Conservation (phyloP, 177 flowering plant genomes). For the Vitis hybrid region DNA sequence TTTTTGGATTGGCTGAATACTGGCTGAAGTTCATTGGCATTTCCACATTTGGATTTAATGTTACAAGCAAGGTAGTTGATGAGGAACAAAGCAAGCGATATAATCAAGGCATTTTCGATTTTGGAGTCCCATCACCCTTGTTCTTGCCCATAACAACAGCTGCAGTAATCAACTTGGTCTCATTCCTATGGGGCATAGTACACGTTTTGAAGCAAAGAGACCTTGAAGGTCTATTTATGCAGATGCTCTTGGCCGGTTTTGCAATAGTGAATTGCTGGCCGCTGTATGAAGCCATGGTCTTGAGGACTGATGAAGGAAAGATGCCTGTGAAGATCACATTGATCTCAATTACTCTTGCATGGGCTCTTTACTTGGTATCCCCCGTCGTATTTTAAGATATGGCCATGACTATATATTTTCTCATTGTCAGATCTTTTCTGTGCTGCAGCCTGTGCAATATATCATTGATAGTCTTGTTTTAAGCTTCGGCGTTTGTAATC, state of each 20-base stretch:
- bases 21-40: no score
- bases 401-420: no score
- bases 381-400: neutral
- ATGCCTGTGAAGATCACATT: constrained; percentile 16
- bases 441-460: no score
- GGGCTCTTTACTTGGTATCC: constrained; percentile 5
- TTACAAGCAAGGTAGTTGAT: no score
- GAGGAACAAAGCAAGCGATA: no score
- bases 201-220: constrained; percentile 6
- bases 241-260: no score
- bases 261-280: no score
- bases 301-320: constrained; percentile 26
- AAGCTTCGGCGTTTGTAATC: no score
- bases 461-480: no score
- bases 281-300: constrained; percentile 23
- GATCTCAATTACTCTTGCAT: constrained; percentile 4
- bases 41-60: neutral
- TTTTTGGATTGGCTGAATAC: no score
- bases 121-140: constrained; percentile 27
- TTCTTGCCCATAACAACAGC: constrained; percentile 16
- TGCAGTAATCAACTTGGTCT: constrained; percentile 19
- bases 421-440: no score
- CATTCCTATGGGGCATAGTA: constrained; percentile 1
- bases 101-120: neutral
- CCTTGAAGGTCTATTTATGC: constrained; percentile 10